These are phyloP conservation scores for Hirschfeldia incana DNA, from an alignment of 345 rosid genomes.

Conservation along the genomic window DNA sequence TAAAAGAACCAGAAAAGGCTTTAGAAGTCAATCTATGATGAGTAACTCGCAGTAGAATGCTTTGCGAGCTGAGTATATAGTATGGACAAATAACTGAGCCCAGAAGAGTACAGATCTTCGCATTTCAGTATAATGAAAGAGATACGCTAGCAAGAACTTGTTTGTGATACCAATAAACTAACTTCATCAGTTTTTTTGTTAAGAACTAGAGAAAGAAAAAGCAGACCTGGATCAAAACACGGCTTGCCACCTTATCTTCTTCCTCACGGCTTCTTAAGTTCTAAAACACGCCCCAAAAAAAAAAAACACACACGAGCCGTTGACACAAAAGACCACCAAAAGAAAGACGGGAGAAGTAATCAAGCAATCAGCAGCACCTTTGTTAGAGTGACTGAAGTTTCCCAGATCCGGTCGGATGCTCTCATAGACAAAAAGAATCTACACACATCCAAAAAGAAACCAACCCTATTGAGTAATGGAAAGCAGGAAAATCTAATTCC, in stretches of 20 bases:
- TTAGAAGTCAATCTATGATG: not conserved
- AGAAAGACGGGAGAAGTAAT: not conserved
- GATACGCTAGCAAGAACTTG: not conserved
- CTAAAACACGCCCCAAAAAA: slow-evolving; percentile 32
- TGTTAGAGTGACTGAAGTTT: slow-evolving; percentile 65
- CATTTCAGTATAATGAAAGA: not conserved
- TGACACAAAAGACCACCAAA: not conserved
- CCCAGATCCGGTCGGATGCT: slow-evolving; percentile 59
- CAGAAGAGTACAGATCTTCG: not conserved
- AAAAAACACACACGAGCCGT: not conserved
- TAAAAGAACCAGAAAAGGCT: slow-evolving; percentile 17
- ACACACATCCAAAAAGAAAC: not conserved
- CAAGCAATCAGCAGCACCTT: slow-evolving; percentile 54
- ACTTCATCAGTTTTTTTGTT: not conserved
- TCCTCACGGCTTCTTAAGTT: slow-evolving; percentile 70
- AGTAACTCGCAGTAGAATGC: not conserved
- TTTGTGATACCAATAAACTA: not conserved
- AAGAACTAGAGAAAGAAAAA: not conserved
- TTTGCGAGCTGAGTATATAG: not conserved
- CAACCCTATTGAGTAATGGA: not conserved
- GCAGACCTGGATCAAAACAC: slow-evolving; percentile 50
- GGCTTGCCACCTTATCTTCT: slow-evolving; percentile 83
- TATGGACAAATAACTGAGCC: not conserved
- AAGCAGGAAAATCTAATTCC: not conserved
- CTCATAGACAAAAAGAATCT: slow-evolving; percentile 80